These are phyloP conservation scores for Beauveria australis DNA, from an alignment of 2,329 filamentous ascomycete species.

Conservation along the genomic window DNA sequence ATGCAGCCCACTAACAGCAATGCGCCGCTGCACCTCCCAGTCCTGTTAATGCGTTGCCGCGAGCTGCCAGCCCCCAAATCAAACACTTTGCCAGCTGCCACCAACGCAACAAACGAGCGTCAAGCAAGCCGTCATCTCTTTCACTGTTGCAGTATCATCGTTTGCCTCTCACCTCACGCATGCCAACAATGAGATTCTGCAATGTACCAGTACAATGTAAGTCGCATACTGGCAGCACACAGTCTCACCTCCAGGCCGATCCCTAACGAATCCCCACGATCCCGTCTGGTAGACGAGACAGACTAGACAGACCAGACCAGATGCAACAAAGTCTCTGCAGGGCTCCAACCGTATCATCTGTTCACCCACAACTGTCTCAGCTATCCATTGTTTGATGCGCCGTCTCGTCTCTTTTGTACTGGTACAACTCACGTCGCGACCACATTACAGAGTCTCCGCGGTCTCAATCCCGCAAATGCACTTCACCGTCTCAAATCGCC, in stretches of 20 bases:
- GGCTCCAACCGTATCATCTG: neutral
- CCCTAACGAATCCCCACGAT: too few species aligned
- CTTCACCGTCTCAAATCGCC: neutral
- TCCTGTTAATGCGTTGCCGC: neutral
- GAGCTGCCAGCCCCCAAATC: neutral
- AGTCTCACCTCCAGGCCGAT: too few species aligned
- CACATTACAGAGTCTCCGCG: neutral
- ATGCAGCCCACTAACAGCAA: neutral
- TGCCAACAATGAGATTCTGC: too few species aligned
- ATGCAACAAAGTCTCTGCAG: too few species aligned
- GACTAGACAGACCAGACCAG: too few species aligned
- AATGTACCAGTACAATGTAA: too few species aligned
- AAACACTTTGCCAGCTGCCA: neutral
- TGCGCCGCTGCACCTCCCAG: neutral
- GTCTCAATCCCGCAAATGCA: neutral
- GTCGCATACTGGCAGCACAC: too few species aligned
- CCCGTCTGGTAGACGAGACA: too few species aligned
- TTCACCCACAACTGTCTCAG: neutral
- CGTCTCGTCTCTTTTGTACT: neutral
- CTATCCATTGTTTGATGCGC: neutral
- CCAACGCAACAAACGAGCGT: neutral
- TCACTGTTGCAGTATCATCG: neutral
- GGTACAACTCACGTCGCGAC: neutral
- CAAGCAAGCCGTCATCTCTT: neutral
- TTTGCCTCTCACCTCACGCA: too few species aligned